Evolutionary conservation across 441 rosid genomes (phyloP).

Genomic region (Biscutella auriculata): DNA sequence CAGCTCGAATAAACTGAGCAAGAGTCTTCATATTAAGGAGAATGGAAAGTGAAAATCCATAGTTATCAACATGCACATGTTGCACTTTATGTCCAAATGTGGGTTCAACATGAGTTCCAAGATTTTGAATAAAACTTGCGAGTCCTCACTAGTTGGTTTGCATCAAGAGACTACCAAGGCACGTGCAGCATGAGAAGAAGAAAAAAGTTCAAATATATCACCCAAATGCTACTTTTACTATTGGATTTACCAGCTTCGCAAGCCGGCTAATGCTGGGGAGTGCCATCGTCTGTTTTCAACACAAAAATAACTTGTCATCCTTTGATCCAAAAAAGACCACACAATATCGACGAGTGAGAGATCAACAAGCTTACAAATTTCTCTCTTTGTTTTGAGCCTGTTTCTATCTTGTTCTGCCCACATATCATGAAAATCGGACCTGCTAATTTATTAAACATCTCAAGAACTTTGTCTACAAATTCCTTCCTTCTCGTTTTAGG

Average conservation of each 20-base stretch:
- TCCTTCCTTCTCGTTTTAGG: conserved; percentile 59
- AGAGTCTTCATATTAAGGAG: background rate
- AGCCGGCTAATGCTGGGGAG: conserved; percentile 73
- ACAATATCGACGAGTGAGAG: background rate
- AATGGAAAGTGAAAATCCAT: background rate
- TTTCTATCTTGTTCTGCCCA: conserved; percentile 76
- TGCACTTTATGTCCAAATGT: too few species aligned
- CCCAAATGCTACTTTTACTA: background rate
- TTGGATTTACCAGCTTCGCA: conserved; percentile 61
- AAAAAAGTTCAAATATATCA: background rate
- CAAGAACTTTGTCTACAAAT: conserved; percentile 52
- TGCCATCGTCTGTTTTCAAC: conserved; percentile 61
- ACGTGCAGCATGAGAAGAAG: background rate
- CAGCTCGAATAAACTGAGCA: background rate
- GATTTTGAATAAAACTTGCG: background rate
- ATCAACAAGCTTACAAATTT: conserved; percentile 49
- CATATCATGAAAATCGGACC: conserved; percentile 86
- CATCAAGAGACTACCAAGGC: background rate
- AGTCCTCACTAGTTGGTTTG: background rate
- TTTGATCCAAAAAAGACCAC: background rate
- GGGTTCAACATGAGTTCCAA: background rate
- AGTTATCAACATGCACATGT: background rate
- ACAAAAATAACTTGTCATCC: conserved; percentile 2
- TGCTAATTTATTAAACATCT: conserved; percentile 59
- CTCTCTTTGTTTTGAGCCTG: conserved; percentile 68